Percentiles rank a stretch among this genome's conserved stretches.
These are phyloP conservation scores for Calendula officinalis DNA, from an alignment of 129 eudicot species.

Conservation along the genomic window DNA sequence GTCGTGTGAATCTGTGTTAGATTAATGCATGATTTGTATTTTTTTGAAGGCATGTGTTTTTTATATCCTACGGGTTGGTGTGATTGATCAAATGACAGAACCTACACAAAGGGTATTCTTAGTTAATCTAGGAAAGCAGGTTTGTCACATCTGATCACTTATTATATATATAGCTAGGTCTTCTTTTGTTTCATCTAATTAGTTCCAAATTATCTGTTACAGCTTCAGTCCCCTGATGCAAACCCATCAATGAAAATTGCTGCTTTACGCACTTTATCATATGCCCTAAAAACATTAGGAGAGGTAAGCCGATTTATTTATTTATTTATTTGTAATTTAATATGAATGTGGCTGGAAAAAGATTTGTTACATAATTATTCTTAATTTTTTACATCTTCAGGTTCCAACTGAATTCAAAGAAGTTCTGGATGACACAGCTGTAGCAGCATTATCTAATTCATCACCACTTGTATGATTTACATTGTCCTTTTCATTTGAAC, in stretches of 20 bases:
- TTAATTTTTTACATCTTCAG: slow-evolving; percentile 37
- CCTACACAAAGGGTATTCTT: slow-evolving; percentile 91
- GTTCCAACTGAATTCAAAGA: slow-evolving; percentile 88
- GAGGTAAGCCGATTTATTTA: slow-evolving; percentile 54
- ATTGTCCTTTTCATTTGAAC: slow-evolving; percentile 1
- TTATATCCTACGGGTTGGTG: slow-evolving; percentile 93
- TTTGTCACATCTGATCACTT: slow-evolving; percentile 27
- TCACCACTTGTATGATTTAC: slow-evolving; percentile 62
- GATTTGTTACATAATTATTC: slow-evolving; percentile 1
- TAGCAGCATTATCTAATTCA: slow-evolving; percentile 78
- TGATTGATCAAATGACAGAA: slow-evolving; percentile 96
- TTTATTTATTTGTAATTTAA: neutral
- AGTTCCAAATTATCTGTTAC: slow-evolving; percentile 35
- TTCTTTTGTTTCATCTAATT: slow-evolving; percentile 3
- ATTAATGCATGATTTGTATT: slow-evolving; percentile 34
- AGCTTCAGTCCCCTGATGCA: slow-evolving; percentile 79
- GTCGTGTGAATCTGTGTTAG: too few species aligned
- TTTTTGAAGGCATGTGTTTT: slow-evolving; percentile 86
- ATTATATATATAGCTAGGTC: neutral
- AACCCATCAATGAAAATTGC: slow-evolving; percentile 83
- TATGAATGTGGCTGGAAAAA: slow-evolving; percentile 4
- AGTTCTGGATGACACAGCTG: slow-evolving; percentile 88
- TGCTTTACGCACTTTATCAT: slow-evolving; percentile 79
- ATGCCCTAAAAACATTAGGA: slow-evolving; percentile 78
- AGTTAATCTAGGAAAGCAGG: slow-evolving; percentile 85